Percentiles rank a stretch among this genome's conserved stretches.
Conservation (phyloP, 805 yeast species). For the Ogataea philodendri region DNA sequence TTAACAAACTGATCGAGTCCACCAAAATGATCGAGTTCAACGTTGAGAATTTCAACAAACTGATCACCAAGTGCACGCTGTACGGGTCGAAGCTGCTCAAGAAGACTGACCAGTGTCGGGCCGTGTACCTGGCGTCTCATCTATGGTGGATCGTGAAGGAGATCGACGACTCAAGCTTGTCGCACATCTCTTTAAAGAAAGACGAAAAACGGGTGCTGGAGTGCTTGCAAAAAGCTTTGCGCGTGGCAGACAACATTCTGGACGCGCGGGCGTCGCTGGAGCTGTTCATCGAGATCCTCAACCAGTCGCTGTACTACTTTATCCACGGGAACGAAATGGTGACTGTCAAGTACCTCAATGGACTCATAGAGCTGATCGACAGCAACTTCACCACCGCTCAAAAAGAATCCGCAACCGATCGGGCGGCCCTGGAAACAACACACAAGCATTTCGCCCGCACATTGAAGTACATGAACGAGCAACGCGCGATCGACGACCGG, state of each 20-base stretch:
- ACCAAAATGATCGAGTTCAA: constrained; percentile 38
- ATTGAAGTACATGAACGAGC: constrained; percentile 63
- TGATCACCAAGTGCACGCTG: constrained; percentile 81
- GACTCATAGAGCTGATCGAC: constrained; percentile 77
- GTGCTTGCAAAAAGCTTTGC: constrained; percentile 80
- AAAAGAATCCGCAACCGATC: constrained; percentile 17
- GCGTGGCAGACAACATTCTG: constrained; percentile 94
- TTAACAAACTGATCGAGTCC: constrained; percentile 43
- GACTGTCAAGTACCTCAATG: constrained; percentile 74
- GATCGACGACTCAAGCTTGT: constrained; percentile 25
- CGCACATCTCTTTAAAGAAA: constrained; percentile 29
- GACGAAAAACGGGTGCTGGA: constrained; percentile 79
- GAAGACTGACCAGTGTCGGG: constrained; percentile 92
- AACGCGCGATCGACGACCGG: constrained; percentile 66
- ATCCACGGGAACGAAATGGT: constrained; percentile 75
- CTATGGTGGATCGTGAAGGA: constrained; percentile 88
- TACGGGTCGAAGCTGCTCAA: constrained; percentile 86
- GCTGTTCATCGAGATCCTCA: constrained; percentile 84
- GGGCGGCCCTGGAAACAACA: constrained; percentile 35
- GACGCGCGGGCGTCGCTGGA: constrained; percentile 72
- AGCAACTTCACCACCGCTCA: constrained; percentile 50
- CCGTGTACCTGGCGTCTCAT: constrained; percentile 85
- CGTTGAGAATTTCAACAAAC: constrained; percentile 70
- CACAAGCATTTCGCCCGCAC: constrained; percentile 67
- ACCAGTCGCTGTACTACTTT: constrained; percentile 80